phyloP scores from a whole-genome alignment of 306 rosid species.

The Oemleria cerasiformis region DNA sequence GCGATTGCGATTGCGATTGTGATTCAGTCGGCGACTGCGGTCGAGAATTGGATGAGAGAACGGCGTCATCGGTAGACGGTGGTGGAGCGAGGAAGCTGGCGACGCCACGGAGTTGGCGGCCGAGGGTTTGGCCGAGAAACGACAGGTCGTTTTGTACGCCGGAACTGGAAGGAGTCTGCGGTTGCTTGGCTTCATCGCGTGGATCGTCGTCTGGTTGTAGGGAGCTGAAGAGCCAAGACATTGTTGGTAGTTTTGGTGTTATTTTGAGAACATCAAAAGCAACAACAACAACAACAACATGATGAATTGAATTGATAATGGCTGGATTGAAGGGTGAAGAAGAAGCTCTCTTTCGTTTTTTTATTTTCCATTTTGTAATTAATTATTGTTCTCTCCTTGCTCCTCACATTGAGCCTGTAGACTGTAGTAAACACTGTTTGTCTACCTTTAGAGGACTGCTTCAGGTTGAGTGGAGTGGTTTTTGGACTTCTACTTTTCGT shows the following conservation, averaged over 20 bases:
- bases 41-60: constrained; percentile 67
- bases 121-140: constrained; percentile 40
- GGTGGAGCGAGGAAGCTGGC: constrained; percentile 85
- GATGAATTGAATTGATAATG: neutral
- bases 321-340: neutral
- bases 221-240: constrained; percentile 85
- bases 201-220: constrained; percentile 40
- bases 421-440: no score
- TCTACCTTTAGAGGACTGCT: neutral
- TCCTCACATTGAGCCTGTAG: neutral
- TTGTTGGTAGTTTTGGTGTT: constrained; percentile 15
- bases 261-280: neutral
- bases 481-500: neutral
- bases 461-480: neutral
- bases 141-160: constrained; percentile 56
- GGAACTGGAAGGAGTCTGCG: constrained; percentile 26
- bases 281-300: neutral
- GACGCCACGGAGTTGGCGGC: constrained; percentile 69
- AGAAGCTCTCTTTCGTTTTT: neutral
- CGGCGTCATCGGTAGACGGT: constrained; percentile 57
- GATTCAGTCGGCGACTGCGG: constrained; percentile 32
- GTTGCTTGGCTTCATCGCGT: constrained; percentile 22
- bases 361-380: neutral
- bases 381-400: neutral
- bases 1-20: constrained; percentile 26